Base-by-base conservation (phyloP, 2,329 filamentous ascomycete species). In the Laburnicola sp. region DNA sequence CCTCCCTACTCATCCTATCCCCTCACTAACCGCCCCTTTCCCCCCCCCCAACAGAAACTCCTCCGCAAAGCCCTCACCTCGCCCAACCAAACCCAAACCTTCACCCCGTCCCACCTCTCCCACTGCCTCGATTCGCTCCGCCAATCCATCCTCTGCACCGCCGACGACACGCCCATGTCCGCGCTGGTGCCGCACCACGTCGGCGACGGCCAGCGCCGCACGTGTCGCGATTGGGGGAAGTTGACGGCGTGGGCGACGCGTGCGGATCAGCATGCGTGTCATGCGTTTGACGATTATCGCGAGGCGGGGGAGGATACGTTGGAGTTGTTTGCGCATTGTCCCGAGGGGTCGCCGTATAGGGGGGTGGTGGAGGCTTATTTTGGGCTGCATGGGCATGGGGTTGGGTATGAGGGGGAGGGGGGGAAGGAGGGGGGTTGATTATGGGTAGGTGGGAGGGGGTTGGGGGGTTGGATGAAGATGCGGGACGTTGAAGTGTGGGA, bases 131-230 rank as follows among this genome's bases (percentile, higher is more conserved):
- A 71, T 39, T 62, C 62, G 7, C 45, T 72, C 9, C 62, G 69
- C 40, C 68, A 71, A 57, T 64, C 70, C 43, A 63, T 71, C 49
- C 65, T 71, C 53, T 72, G 69, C 34, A 58, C 56, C 32, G 69
- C 67, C 21, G 69, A 72, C 43, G 69, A 71, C 50, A 72, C 69
- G 4, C 69, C 68, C 1, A 68, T 71, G 66, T 62, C 68, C 10
- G 67, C 67, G 28, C 49, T 60, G 21, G 36, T 52, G 6, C 54
- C 52, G 2, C 61, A 61, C 36, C 59, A 65, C 21, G 53, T 65
- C 21, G 66, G 65, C 25, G 60, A 66, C 28, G 66, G 62, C 2
- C 68, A 69, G 32, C 27, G 66, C 26, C 63, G 68, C 35, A 57
- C 57, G 51, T 72, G 69, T 27, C 63, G 68, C 7, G 58, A 69